Base-by-base conservation (phyloP, 257 asterid species). In the Linaria vulgaris region DNA sequence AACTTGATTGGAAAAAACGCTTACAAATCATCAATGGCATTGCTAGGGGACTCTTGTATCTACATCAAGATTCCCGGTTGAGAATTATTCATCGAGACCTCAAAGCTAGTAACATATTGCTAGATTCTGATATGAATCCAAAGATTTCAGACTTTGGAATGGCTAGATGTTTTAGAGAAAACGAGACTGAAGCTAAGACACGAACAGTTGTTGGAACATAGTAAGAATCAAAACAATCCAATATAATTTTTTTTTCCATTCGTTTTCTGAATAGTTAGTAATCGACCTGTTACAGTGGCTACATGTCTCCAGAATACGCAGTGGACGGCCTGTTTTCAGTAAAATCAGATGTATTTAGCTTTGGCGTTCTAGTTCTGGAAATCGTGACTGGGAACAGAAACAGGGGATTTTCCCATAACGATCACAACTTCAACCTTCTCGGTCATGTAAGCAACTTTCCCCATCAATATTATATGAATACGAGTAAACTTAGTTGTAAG, bases 281-380 rank as follows among this genome's bases (percentile, higher is more conserved):
- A 21, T 53, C 59, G 8, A 30, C 16, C 6, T n/a, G 61, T 45
- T 56, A n/a, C n/a, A n/a, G n/a, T n/a, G n/a, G n/a, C n/a, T n/a
- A 57, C 44, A 57, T 57, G 62, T 31, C 62, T 57, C 47, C 62
- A 11, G 47, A 57, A 57, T 57, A 57, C 14, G 62, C 48, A 57
- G 48, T 19, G 23, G 48, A 20, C 1, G 62, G 62, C 25, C 22
- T 57, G 24, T 57, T 57, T 23, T 57, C 62, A 34, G 62, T 57
- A 23, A 57, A 57, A 57, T 57, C 62, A 15, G 62, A 57, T 6
- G 62, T 34, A 19, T 57, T 57, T 31, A 57, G 62, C 62, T 57
- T 57, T 24, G 62, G 62, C 11, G 62, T 57, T 17, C n/a, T 57
- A 19, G 47, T 57, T 12, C 48, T 57, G 16, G 62, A 57, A 57